Base-by-base conservation (phyloP, 2,329 filamentous ascomycete species). In the Tolypocladium guangdongense region DNA sequence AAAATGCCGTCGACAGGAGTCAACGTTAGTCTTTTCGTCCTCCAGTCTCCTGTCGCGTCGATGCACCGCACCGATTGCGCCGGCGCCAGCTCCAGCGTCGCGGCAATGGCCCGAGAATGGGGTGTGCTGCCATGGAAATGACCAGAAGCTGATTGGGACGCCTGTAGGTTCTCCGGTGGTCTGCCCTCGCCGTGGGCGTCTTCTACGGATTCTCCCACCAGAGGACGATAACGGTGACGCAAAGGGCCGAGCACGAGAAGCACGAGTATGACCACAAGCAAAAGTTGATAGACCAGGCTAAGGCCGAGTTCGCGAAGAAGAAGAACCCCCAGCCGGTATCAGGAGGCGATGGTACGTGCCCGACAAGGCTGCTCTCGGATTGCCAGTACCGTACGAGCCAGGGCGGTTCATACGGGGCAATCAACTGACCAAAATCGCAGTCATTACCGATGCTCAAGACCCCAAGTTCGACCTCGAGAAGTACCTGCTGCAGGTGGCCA, bases 161-260 rank as follows among this genome's bases (percentile, higher is more conserved):
- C 58, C 55, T 64, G 51, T 73, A 99, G 93, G 92, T 99, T 73
- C 83, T 97, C 73, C 91, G 93, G 76, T 99, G 92, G 82, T 92
- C 90, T 68, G 91, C 91, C 70, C 88, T 99, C 62, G 88, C 85
- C 68, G 79, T 90, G 67, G 93, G 93, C 71, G 77, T 97, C 70
- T 86, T 96, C 76, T 99, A 99, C 78, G 93, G 93, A 72, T 84
- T 96, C 78, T 88, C 86, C 74, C 92, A 96, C 78, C 93, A 99
- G 78, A 80, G 86, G 68, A 81, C 83, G 58, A 86, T 99, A 72
- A 85, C 76, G 62, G 73, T 87, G 54, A 73, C 81, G 65, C 83
- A 90, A 67, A 87, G 84, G 74, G 74, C 80, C 57, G 78, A 84
- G 62, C 82, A 85, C 64, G 80, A 82, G 64, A 77, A 95, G 73